Conservation (phyloP, 2,329 filamentous ascomycete species). For the Monosporascus cannonballus region DNA sequence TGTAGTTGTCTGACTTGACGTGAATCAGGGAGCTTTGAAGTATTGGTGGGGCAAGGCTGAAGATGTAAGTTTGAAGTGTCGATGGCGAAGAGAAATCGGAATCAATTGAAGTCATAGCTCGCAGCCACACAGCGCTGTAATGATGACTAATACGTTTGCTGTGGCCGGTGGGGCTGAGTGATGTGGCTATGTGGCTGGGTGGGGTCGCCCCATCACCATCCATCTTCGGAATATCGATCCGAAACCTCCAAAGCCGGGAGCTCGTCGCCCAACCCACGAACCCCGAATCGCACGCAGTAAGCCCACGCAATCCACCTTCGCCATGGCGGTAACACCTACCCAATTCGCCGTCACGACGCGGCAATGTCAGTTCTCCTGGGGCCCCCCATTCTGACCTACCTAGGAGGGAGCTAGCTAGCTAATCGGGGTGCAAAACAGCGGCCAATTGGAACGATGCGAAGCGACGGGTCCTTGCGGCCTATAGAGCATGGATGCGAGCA, state of each 20-base stretch:
- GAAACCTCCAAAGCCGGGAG: constrained; percentile 11
- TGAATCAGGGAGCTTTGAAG: background rate
- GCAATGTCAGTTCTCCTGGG: constrained; percentile 55
- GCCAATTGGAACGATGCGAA: constrained; percentile 86
- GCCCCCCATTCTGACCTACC: constrained; percentile 27
- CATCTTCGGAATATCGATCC: constrained; percentile 3
- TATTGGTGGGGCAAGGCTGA: constrained; percentile 26
- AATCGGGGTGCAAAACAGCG: constrained; percentile 45
- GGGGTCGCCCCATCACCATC: background rate
- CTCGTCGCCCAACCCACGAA: constrained; percentile 25
- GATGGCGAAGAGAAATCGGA: background rate
- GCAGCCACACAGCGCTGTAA: background rate
- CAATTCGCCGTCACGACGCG: constrained; percentile 79
- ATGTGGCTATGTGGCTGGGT: background rate
- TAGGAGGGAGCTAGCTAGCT: constrained; percentile 4
- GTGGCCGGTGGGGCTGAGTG: constrained; percentile 12
- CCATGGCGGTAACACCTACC: constrained; percentile 86
- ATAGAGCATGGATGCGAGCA: constrained; percentile 92
- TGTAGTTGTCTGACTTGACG: too few species aligned
- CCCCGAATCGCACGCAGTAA: constrained; percentile 22
- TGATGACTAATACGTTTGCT: constrained; percentile 13
- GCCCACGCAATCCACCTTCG: constrained; percentile 36
- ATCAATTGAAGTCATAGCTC: constrained; percentile 4
- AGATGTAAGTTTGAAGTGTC: constrained; percentile 10
- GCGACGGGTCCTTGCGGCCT: constrained; percentile 77